Percentiles rank a stretch among this genome's conserved stretches.
Conservation (phyloP, 2,329 filamentous ascomycete genomes). For the Rutstroemia sp. region DNA sequence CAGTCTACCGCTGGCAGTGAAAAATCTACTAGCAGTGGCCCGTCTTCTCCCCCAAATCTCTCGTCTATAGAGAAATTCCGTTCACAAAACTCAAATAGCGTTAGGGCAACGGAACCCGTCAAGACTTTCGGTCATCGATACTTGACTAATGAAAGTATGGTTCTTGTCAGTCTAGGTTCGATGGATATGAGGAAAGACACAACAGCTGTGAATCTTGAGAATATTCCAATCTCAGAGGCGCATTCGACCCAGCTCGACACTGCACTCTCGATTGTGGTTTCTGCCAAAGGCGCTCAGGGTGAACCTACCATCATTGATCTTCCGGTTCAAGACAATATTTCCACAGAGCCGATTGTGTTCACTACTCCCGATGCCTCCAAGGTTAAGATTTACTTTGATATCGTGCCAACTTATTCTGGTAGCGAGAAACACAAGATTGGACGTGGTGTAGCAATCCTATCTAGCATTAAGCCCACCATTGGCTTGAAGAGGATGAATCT, state of each 20-base stretch:
- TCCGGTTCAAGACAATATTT: conserved; percentile 87
- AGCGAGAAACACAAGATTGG: conserved; percentile 84
- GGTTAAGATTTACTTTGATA: conserved; percentile 88
- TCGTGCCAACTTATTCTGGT: conserved; percentile 91
- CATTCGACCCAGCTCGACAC: conserved; percentile 93
- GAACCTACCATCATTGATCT: conserved; percentile 87
- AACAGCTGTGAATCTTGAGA: conserved; percentile 78
- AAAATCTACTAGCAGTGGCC: conserved; percentile 16
- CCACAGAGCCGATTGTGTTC: conserved; percentile 89
- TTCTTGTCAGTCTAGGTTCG: conserved; percentile 85
- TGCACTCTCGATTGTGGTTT: conserved; percentile 83
- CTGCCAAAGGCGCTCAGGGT: conserved; percentile 74
- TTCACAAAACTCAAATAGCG: conserved; percentile 36
- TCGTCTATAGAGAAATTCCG: conserved; percentile 56
- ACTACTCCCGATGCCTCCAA: conserved; percentile 68
- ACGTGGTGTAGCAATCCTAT: conserved; percentile 80
- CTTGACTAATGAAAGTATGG: conserved; percentile 78
- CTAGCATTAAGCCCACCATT: conserved; percentile 73
- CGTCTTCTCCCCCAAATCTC: conserved; percentile 39
- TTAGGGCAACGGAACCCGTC: conserved; percentile 64
- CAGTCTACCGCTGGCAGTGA: conserved; percentile 26
- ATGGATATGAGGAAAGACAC: conserved; percentile 86
- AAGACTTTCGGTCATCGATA: conserved; percentile 97
- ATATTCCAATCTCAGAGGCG: conserved; percentile 78
- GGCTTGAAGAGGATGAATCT: conserved; percentile 84